phyloP scores from a whole-genome alignment of 2,329 filamentous ascomycete species.

The Aschersonia sp. region DNA sequence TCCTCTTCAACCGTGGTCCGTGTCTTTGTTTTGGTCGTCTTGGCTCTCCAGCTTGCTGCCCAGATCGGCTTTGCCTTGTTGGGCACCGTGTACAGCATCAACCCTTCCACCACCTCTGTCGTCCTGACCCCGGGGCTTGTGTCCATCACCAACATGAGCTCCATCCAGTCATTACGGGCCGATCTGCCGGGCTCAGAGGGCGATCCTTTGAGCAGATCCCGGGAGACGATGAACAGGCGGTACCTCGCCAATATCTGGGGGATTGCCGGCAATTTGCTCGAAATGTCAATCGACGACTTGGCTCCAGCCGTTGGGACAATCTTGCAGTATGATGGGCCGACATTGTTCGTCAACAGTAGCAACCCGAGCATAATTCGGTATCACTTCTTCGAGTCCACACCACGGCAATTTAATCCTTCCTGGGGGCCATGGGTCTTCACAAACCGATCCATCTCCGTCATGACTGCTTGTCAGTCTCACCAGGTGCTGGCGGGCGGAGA shows the following conservation, averaged over 20 bases:
- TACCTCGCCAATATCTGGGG: not conserved
- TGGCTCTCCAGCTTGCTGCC: not conserved
- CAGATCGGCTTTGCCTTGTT: not conserved
- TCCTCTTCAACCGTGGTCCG: slow-evolving; percentile 23
- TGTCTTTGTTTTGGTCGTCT: not conserved
- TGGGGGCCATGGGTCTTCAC: slow-evolving; percentile 11
- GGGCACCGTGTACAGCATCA: slow-evolving; percentile 23
- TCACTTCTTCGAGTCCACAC: not conserved
- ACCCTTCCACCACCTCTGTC: slow-evolving; percentile 16
- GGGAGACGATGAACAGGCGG: not conserved
- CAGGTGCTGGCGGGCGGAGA: slow-evolving; percentile 15
- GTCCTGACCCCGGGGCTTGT: slow-evolving; percentile 18
- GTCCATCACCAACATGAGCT: slow-evolving; percentile 13
- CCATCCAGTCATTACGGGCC: not conserved
- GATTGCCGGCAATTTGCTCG: not conserved
- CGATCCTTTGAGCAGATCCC: not conserved
- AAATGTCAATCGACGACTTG: not conserved
- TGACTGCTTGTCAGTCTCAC: slow-evolving; percentile 14
- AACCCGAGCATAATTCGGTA: not conserved
- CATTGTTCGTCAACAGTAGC: not conserved
- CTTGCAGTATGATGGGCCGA: not conserved
- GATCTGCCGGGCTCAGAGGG: slow-evolving; percentile 9
- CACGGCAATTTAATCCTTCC: not conserved
- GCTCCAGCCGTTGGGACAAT: not conserved
- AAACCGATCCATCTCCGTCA: slow-evolving; percentile 14